A percentile compares a stretch with the other conserved stretches of the same genome.
Evolutionary conservation across 108 stramenopile species (phyloP).

Genomic region (Thalassiosira profunda): DNA sequence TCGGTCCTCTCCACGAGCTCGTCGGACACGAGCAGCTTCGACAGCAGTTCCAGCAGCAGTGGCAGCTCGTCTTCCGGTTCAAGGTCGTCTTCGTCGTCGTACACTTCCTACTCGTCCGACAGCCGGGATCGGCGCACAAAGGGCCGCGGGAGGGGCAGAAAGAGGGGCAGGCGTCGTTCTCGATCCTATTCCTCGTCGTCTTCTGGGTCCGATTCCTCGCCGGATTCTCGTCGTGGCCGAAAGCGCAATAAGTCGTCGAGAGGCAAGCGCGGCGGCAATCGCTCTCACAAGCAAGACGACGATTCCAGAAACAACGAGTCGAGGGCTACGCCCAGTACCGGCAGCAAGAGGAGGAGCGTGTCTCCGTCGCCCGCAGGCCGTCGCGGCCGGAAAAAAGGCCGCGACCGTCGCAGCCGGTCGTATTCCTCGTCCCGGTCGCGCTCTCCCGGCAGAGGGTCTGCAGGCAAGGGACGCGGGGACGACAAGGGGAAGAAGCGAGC

Average conservation of each 20-base stretch:
- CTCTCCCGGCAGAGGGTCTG: not conserved
- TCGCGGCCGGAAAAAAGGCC: not conserved
- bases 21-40: conserved; percentile 57
- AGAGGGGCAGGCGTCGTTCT: conserved; percentile 10
- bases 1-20: conserved; percentile 50
- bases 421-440: conserved; percentile 19
- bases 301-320: conserved; percentile 2
- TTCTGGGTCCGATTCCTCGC: conserved; percentile 14
- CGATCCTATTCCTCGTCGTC: conserved; percentile 35
- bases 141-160: conserved; percentile 22
- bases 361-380: conserved; percentile 7
- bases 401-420: conserved; percentile 1
- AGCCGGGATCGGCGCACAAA: conserved; percentile 31
- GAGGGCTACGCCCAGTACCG: not conserved
- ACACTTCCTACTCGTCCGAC: conserved; percentile 45
- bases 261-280: conserved; percentile 4
- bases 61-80: conserved; percentile 50
- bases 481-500: not conserved
- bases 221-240: conserved; percentile 2
- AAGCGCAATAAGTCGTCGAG: conserved; percentile 16
- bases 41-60: conserved; percentile 49
- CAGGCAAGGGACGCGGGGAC: not conserved
- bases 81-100: conserved; percentile 51
- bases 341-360: conserved; percentile 11
- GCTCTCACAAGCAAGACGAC: not conserved